Evolutionary conservation across 352 stramenopile species (phyloP).

Genomic region (Globisporangium yorkense): DNA sequence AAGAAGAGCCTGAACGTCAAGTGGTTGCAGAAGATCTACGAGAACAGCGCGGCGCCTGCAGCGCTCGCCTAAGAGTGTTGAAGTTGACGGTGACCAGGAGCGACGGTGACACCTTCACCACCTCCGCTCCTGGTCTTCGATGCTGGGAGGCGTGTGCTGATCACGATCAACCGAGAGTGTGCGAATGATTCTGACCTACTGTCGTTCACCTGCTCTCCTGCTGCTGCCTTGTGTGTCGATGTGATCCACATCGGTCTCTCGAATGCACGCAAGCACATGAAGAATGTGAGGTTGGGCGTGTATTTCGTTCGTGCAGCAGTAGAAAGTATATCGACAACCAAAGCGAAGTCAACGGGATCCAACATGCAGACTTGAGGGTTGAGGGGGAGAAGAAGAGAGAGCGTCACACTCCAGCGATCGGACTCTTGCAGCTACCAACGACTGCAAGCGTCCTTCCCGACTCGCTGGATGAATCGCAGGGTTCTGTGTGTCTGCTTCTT

Average conservation of each 20-base stretch:
- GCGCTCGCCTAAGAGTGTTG: not conserved
- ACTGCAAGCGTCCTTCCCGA: conserved; percentile 4
- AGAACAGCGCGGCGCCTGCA: conserved; percentile 4
- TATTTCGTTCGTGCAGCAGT: not conserved
- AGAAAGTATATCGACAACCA: not conserved
- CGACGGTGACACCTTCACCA: too few relatives aligned
- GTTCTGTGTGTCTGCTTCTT: not conserved
- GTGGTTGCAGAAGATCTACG: conserved; percentile 74
- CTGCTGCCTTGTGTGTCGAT: too few relatives aligned
- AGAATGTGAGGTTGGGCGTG: not conserved
- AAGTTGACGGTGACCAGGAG: too few relatives aligned
- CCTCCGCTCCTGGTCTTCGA: too few relatives aligned
- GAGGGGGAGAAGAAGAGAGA: not conserved
- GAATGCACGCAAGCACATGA: too few relatives aligned
- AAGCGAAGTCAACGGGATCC: not conserved
- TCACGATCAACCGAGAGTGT: too few relatives aligned
- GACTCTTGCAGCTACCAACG: conserved; percentile 13
- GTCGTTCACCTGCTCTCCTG: too few relatives aligned
- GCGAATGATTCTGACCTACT: too few relatives aligned
- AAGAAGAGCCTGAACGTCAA: conserved; percentile 32
- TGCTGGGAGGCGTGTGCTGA: too few relatives aligned
- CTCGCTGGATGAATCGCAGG: conserved; percentile 2
- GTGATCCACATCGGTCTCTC: too few relatives aligned
- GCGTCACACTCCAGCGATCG: not conserved
- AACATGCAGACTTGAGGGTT: not conserved